Base-by-base conservation (phyloP, 257 asterid genomes). In the Linderniella brevidens region DNA sequence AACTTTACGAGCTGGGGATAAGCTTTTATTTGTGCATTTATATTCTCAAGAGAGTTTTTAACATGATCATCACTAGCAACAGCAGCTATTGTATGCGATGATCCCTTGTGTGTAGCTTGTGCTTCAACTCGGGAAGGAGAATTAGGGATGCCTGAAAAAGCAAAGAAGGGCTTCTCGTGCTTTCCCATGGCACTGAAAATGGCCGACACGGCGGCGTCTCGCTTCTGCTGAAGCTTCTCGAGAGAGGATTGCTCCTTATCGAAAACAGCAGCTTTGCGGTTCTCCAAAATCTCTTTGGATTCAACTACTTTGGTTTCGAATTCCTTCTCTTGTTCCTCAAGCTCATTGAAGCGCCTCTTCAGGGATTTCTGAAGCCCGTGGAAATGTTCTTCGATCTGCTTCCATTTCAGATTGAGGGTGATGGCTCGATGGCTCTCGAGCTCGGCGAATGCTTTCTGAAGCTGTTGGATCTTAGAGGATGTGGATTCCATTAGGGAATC, bases 351-450 rank as follows among this genome's bases (percentile, higher is more conserved):
- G 39, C 95, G 95, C 59, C 97, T 78, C 74, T 88, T 88, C 64
- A 88, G 53, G 35, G 94, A 88, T 70, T 84, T 84, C 65, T 88
- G 93, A 64, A 88, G 95, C 44, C 97, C 97, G 14, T 74, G 53
- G 62, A 88, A 80, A 61, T 88, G 97, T 67, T 88, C 97, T 61
- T 88, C 97, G 29, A 88, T 88, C 65, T 88, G 97, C 55, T 84
- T 70, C 95, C 97, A 88, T 67, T 84, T 81, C 84, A 86, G 46
- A 68, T 78, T 80, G 56, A 88, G 92, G 49, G 93, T 76, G 16
- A 88, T 35, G 13, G 95, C 86, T 32, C 95, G 84, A 60, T 88
- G 95, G 63, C 92, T 80, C 63, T 84, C 97, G 42, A 84, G 93
- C 60, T 88, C 97, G 9, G 97, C 92, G 54, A 88, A 88, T 58